Conservation (phyloP, 2,329 filamentous ascomycete species). For the Emergomyces pasteurianus region DNA sequence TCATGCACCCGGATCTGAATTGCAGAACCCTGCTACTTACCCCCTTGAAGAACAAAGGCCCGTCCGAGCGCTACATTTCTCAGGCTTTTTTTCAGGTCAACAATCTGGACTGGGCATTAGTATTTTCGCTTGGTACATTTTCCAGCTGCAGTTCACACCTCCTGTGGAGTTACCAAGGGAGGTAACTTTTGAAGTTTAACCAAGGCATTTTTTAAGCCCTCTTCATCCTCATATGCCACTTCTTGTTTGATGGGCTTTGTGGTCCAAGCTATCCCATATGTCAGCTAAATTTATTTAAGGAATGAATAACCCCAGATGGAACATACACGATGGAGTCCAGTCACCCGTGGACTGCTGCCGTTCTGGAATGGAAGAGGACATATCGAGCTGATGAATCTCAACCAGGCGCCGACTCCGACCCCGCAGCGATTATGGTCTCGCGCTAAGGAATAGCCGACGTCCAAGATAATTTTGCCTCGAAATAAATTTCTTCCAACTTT, state of each 20-base stretch:
- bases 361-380: background rate
- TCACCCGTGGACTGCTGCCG: background rate
- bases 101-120: constrained; percentile 41
- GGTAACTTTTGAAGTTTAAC: constrained; percentile 33
- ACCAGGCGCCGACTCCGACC: background rate
- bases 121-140: background rate
- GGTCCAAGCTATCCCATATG: constrained; percentile 26
- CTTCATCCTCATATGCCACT: constrained; percentile 34
- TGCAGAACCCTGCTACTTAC: constrained; percentile 25
- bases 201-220: constrained; percentile 28
- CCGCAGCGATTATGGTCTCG: background rate
- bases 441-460: background rate
- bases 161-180: constrained; percentile 36
- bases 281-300: constrained; percentile 1
- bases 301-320: background rate
- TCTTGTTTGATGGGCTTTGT: constrained; percentile 36
- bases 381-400: background rate
- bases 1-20: background rate
- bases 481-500: background rate
- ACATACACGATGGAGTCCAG: constrained; percentile 13
- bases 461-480: background rate
- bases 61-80: constrained; percentile 80
- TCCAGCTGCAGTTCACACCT: constrained; percentile 18
- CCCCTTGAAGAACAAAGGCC: constrained; percentile 88
- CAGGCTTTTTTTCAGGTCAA: constrained; percentile 63